phyloP scores from a whole-genome alignment of 2,329 filamentous ascomycete genomes.

The Aspergillus terreus region DNA sequence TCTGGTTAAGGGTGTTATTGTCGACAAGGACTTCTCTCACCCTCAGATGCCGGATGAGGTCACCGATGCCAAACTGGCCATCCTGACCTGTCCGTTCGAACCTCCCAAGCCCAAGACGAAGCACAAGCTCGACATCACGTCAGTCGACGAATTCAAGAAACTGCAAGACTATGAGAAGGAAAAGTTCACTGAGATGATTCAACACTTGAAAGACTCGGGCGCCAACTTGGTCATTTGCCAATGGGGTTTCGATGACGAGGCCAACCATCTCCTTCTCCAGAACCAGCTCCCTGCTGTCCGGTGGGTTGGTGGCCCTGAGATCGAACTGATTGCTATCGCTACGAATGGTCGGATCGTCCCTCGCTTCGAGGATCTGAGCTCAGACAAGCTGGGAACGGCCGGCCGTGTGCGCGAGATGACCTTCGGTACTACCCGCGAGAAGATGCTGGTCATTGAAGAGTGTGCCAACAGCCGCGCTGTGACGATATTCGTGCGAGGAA shows the following conservation, averaged over 20 bases:
- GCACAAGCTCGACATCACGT: constrained; percentile 97
- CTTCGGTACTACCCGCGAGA: constrained; percentile 95
- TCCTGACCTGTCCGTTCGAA: constrained; percentile 96
- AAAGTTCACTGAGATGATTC: constrained; percentile 98
- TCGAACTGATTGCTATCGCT: constrained; percentile 96
- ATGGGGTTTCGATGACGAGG: constrained; percentile 99
- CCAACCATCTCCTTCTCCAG: constrained; percentile 93
- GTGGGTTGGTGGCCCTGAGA: constrained; percentile 97
- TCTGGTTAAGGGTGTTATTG: constrained; percentile 94
- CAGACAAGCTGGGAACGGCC: constrained; percentile 86
- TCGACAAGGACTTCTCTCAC: constrained; percentile 99
- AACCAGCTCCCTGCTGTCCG: constrained; percentile 93
- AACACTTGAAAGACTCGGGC: constrained; percentile 95
- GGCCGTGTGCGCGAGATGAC: constrained; percentile 91
- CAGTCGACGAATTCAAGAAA: constrained; percentile 97
- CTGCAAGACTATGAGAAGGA: constrained; percentile 91
- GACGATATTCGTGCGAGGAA: constrained; percentile 91
- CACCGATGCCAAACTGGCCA: constrained; percentile 91
- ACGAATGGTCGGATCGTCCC: constrained; percentile 98
- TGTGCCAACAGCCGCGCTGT: constrained; percentile 97
- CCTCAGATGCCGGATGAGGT: constrained; percentile 98
- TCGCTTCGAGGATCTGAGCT: constrained; percentile 87
- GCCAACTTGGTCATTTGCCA: constrained; percentile 98
- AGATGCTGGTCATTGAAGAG: constrained; percentile 99
- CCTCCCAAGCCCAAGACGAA: constrained; percentile 99